Base-by-base conservation (phyloP, 2,329 filamentous ascomycete genomes). In the Pseudogymnoascus sp. region DNA sequence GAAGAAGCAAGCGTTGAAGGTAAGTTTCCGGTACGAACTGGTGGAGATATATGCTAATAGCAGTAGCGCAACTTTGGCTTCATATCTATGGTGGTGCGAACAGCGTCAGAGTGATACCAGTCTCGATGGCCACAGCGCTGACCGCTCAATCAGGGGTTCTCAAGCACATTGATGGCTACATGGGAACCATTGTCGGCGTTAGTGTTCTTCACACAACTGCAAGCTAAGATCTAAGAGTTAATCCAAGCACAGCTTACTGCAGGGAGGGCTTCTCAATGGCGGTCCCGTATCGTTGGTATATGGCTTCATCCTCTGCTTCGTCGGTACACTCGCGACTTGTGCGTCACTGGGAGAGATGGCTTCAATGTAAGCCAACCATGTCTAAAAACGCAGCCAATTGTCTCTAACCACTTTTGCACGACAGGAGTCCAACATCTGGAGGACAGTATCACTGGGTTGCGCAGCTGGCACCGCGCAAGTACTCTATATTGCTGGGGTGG, bases 401-500 rank as follows among this genome's bases (percentile, higher is more conserved):
- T 29, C 44, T 13, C 58, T 54, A n/a, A 36, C 58, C 17, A 40
- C 21, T 33, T 35, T 54, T 17, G n/a, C 47, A 54, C 47, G 6
- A 58, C 60, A 50, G 44, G 57, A 50, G 57, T 58, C 61, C 61
- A 39, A 60, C 37, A 4, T 73, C 79, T 0, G 82, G 81, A 39
- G 82, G 82, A 6, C 80, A 85, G 68, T 84, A 84, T 63, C 80
- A 83, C 66, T 84, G 81, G 81, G 79, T 83, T 0, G 80, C 77
- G 1, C 78, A 82, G 66, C 77, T 83, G 64, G 78, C 77, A 1
- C 78, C 80, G 0, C 71, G 70, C 1, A 72, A 71, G 24, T 75
- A 74, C 33, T 77, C 82, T 63, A 80, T 78, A 61, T 77, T 80
- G 58, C 71, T 84, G 5, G 82, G 79, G 64, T 85, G 84, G 67